A percentile compares a stretch with the other conserved stretches of the same genome.
phyloP scores from a whole-genome alignment of 2,329 filamentous ascomycete genomes.

The Alternaria brassicae region DNA sequence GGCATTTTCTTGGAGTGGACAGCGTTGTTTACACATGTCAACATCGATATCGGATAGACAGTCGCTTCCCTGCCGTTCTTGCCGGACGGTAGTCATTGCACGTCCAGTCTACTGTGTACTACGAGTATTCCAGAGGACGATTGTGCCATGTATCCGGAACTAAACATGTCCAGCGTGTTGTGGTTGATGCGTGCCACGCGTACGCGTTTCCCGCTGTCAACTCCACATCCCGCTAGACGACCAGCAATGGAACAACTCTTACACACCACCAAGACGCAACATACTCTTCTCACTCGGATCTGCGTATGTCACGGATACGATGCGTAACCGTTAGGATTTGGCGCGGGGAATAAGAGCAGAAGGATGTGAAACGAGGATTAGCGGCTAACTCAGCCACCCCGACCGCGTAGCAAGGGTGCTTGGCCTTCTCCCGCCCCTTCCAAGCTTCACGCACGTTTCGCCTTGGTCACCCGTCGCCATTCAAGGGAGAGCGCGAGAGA shows the following conservation, averaged over 20 bases:
- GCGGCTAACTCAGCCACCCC: constrained; percentile 14
- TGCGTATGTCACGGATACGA: not conserved
- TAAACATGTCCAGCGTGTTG: not conserved
- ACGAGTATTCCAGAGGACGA: not conserved
- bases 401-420: constrained; percentile 17
- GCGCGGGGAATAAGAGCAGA: constrained; percentile 2
- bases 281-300: not conserved
- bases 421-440: constrained; percentile 16
- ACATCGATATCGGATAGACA: not conserved
- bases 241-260: not conserved
- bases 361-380: constrained; percentile 1
- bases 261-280: not conserved
- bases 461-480: constrained; percentile 10
- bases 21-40: not conserved
- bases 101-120: not conserved
- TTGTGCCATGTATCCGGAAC: not conserved
- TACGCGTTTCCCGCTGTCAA: not conserved
- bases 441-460: constrained; percentile 17
- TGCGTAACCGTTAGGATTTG: not conserved
- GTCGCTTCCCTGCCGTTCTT: too few relatives aligned
- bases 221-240: not conserved
- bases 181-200: not conserved
- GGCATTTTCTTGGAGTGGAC: not conserved
- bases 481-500: constrained; percentile 3
- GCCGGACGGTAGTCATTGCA: not conserved